Conservation (phyloP, 805 yeast species). For the Metschnikowia peoriensis region DNA sequence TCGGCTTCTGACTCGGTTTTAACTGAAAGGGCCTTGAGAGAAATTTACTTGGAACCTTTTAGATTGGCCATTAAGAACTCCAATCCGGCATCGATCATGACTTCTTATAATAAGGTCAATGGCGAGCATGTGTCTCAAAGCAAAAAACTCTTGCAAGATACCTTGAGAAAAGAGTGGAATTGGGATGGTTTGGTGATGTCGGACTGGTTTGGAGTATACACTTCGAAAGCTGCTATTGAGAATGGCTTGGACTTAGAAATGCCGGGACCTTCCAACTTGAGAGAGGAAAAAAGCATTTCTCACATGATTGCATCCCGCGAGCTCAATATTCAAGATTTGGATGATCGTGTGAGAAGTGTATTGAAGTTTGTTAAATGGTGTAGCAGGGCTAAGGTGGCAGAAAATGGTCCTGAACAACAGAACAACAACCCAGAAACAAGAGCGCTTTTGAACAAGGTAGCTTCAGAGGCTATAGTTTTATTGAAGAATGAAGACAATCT, state of each 20-base stretch:
- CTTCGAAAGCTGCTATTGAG: conserved; percentile 26
- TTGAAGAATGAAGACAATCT: conserved; percentile 50
- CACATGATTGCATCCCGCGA: conserved; percentile 28
- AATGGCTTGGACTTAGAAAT: conserved; percentile 34
- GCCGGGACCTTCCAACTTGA: conserved; percentile 33
- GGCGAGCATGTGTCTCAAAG: conserved; percentile 31
- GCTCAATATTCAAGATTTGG: conserved; percentile 24
- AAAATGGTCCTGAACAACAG: conserved; percentile 22
- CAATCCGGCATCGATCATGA: conserved; percentile 31
- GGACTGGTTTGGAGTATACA: conserved; percentile 34
- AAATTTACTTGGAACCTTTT: conserved; percentile 35
- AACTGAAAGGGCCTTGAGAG: conserved; percentile 32
- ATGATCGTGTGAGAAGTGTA: conserved; percentile 28
- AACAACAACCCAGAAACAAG: conserved; percentile 28
- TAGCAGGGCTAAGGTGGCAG: conserved; percentile 20
- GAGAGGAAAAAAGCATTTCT: conserved; percentile 17
- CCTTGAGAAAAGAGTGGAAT: conserved; percentile 30
- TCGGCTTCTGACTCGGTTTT: conserved; percentile 28
- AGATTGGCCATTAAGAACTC: conserved; percentile 31
- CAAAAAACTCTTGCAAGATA: conserved; percentile 22
- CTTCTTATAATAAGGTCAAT: conserved; percentile 31
- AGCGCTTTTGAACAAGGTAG: conserved; percentile 20
- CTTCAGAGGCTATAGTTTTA: conserved; percentile 51
- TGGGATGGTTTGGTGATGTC: conserved; percentile 36
- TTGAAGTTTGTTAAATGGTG: conserved; percentile 27